Evolutionary conservation across 805 yeast genomes (phyloP).

Genomic region (Priceomyces haplophilus): DNA sequence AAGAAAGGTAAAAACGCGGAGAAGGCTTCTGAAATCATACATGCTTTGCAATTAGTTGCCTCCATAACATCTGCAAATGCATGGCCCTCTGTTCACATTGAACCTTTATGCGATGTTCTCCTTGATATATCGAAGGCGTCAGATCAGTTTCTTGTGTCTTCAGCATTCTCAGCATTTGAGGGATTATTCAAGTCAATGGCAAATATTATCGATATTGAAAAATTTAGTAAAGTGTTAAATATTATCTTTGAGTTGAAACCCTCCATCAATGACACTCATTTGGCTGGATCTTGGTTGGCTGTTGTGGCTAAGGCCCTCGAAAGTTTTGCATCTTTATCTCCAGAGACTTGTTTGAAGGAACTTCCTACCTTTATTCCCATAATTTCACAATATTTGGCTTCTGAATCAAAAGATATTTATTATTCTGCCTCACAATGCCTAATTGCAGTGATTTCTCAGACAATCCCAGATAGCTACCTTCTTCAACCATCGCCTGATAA

Average conservation of each 20-base stretch:
- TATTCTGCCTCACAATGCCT: constrained; percentile 83
- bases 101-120: constrained; percentile 70
- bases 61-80: constrained; percentile 67
- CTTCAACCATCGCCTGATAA: constrained; percentile 45
- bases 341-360: constrained; percentile 48
- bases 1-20: constrained; percentile 44
- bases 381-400: constrained; percentile 61
- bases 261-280: constrained; percentile 72
- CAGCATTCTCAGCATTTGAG: constrained; percentile 82
- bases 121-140: constrained; percentile 75
- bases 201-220: constrained; percentile 57
- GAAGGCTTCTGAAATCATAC: constrained; percentile 59
- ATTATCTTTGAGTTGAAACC: constrained; percentile 80
- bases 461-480: constrained; percentile 59
- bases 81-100: constrained; percentile 77
- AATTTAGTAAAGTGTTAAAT: constrained; percentile 60
- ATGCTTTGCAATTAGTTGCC: constrained; percentile 70
- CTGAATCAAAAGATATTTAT: constrained; percentile 63
- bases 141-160: constrained; percentile 79
- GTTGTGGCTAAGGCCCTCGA: constrained; percentile 79
- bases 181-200: constrained; percentile 69
- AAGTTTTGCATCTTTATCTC: constrained; percentile 33
- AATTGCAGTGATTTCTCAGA: constrained; percentile 69
- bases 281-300: constrained; percentile 94
- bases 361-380: constrained; percentile 48